A percentile compares a stretch with the other conserved stretches of the same genome.
Conservation (phyloP, 495 filamentous ascomycete species). For the Aspergillus sclerotiicarbonarius region DNA sequence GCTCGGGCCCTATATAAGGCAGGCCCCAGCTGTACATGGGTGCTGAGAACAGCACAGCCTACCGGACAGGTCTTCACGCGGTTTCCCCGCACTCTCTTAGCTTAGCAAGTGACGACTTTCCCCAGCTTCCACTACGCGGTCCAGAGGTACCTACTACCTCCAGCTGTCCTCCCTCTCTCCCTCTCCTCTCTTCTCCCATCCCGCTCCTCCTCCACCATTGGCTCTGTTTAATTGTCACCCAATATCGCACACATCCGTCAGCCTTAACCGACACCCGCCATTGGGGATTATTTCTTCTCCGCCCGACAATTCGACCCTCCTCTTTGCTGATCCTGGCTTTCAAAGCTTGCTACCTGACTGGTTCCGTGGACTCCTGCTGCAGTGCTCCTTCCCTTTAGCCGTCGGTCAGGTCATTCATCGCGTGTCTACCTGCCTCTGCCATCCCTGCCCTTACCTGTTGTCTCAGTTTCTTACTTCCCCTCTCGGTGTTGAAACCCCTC, state of each 20-base stretch:
- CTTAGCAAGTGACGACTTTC: conserved; percentile 15
- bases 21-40: neutral
- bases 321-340: conserved; percentile 19
- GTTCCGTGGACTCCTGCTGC: conserved; percentile 21
- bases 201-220: conserved; percentile 16
- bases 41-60: neutral
- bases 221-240: conserved; percentile 15
- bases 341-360: conserved; percentile 19
- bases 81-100: conserved; percentile 18
- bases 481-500: conserved; percentile 14
- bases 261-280: conserved; percentile 9
- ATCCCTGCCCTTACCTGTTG: conserved; percentile 18
- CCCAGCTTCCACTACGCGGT: conserved; percentile 24
- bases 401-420: conserved; percentile 18
- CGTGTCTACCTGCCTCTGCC: conserved; percentile 14
- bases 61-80: neutral
- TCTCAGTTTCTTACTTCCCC: conserved; percentile 16
- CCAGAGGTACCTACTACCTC: conserved; percentile 21
- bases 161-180: conserved; percentile 12
- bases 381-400: conserved; percentile 24
- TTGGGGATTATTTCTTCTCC: conserved; percentile 17
- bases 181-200: conserved; percentile 13
- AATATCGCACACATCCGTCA: conserved; percentile 15
- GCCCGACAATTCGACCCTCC: conserved; percentile 13
- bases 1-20: conserved; percentile 1